Conservation (phyloP, 2,329 filamentous ascomycete species). For the Fusarium pseudograminearum region DNA sequence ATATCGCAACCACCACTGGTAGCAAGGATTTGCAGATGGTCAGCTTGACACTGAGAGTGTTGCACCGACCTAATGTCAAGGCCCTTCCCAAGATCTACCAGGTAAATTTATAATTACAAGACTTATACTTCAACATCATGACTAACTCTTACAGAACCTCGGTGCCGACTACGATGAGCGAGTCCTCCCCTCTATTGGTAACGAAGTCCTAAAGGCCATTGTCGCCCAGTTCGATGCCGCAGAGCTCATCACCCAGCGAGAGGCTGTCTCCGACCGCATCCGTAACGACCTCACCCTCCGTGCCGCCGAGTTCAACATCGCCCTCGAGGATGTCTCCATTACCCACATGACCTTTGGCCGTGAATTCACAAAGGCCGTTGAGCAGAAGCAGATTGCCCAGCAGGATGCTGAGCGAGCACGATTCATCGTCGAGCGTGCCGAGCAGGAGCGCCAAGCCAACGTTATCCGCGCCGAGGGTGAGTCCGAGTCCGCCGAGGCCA, state of each 20-base stretch:
- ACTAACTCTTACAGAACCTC: constrained; percentile 75
- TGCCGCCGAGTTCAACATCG: constrained; percentile 97
- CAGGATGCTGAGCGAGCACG: constrained; percentile 97
- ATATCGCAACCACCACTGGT: constrained; percentile 96
- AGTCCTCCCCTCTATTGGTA: constrained; percentile 97
- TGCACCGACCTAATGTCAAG: constrained; percentile 94
- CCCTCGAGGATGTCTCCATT: constrained; percentile 97
- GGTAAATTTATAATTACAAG: constrained; percentile 62
- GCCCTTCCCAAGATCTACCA: constrained; percentile 98
- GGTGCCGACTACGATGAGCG: constrained; percentile 98
- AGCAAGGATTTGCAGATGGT: constrained; percentile 99
- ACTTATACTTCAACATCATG: background rate
- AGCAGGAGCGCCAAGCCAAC: constrained; percentile 98
- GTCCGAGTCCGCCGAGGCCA: constrained; percentile 95
- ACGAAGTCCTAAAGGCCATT: constrained; percentile 98
- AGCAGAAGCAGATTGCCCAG: constrained; percentile 99
- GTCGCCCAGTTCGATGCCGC: constrained; percentile 99
- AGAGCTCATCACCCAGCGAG: constrained; percentile 98
- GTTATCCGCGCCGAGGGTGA: constrained; percentile 98
- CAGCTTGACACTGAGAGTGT: constrained; percentile 93
- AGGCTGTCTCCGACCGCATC: constrained; percentile 96
- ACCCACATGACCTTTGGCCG: constrained; percentile 99
- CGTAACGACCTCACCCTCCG: constrained; percentile 91
- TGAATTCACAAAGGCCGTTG: constrained; percentile 98
- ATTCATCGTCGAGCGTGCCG: constrained; percentile 98